Evolutionary conservation across 352 stramenopile species (phyloP), one percentile per base, ranked within the genome.

Genomic region (Globisporangium solare): DNA sequence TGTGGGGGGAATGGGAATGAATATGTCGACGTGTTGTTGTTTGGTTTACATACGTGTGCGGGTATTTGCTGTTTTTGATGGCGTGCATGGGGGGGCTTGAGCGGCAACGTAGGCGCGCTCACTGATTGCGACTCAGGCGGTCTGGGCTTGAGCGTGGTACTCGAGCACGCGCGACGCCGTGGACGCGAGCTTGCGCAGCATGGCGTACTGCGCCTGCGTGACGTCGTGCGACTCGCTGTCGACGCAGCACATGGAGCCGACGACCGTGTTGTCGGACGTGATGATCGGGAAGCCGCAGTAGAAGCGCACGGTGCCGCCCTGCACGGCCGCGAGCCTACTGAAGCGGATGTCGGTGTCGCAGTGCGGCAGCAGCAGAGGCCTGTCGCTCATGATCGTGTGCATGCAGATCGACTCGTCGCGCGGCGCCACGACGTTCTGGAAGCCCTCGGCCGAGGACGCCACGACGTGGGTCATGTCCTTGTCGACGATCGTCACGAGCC

Each of bases 271-370:
- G 45, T 78, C 65, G 6, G 61, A 43, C 0, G 60, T 50, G 0
- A 66, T 46, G 32, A 86, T 40, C 8, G 77, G 73, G 54, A 86
- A 86, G 8, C 68, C 77, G 45, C 73, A 83, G 69, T 86, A 88
- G 62, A 84, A 88, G 17, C 67, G 68, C 45, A 70, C 55, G 17
- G 63, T 64, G 13, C 67, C 53, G 13, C 67, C 51, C 24, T 61
- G 43, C 14, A 83, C 64, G 11, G 69, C 56, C 20, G 68, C 61
- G 12, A 67, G 66, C 45, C 66, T 59, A 46, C 58, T 67, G 40
- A 88, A 86, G 43, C 75, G 78, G 31, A 86, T 63, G 56, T 86
- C 74, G 0, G 76, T 65, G 39, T 76, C 74, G 2, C 73, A 56
- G 40, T 87, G 70, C 8, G 72, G 66, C 27, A 82, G 60, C 15